phyloP scores from a whole-genome alignment of 768 basidiomycete genomes.

The Pholiota microspora region DNA sequence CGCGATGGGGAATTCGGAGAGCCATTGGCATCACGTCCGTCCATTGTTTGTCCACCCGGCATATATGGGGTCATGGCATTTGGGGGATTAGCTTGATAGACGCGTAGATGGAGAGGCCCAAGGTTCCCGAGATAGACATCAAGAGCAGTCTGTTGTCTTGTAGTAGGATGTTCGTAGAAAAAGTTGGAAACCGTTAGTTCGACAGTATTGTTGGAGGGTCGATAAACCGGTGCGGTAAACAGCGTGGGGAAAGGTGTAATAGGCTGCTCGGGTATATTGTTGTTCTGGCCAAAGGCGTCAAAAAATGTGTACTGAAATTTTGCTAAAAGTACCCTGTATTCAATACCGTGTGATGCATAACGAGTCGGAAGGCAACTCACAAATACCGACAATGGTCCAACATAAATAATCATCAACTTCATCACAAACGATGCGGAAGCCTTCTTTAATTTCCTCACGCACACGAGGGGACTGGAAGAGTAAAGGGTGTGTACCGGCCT shows the following conservation, averaged over 20 bases:
- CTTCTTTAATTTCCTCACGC: slow-evolving; percentile 81
- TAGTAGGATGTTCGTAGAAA: slow-evolving; percentile 75
- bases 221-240: slow-evolving; percentile 76
- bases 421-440: slow-evolving; percentile 71
- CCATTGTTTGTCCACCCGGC: slow-evolving; percentile 35
- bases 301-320: slow-evolving; percentile 96
- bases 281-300: slow-evolving; percentile 82
- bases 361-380: slow-evolving; percentile 47
- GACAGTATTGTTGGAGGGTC: slow-evolving; percentile 67
- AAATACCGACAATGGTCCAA: slow-evolving; percentile 95
- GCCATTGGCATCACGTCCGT: slow-evolving; percentile 26
- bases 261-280: slow-evolving; percentile 69
- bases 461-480: slow-evolving; percentile 78
- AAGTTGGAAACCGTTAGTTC: slow-evolving; percentile 88
- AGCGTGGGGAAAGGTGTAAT: slow-evolving; percentile 91
- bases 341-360: not conserved
- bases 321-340: slow-evolving; percentile 42
- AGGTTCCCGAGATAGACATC: slow-evolving; percentile 89
- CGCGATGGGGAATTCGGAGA: slow-evolving; percentile 39
- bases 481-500: slow-evolving; percentile 78
- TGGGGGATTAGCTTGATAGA: slow-evolving; percentile 71
- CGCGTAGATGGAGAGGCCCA: slow-evolving; percentile 77
- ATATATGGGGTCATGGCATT: slow-evolving; percentile 69
- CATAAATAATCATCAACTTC: slow-evolving; percentile 94
- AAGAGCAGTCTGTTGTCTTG: slow-evolving; percentile 63